Percentiles rank a stretch among this genome's conserved stretches.
phyloP scores from a whole-genome alignment of 352 stramenopile genomes.

The Globisporangium echinulatum region DNA sequence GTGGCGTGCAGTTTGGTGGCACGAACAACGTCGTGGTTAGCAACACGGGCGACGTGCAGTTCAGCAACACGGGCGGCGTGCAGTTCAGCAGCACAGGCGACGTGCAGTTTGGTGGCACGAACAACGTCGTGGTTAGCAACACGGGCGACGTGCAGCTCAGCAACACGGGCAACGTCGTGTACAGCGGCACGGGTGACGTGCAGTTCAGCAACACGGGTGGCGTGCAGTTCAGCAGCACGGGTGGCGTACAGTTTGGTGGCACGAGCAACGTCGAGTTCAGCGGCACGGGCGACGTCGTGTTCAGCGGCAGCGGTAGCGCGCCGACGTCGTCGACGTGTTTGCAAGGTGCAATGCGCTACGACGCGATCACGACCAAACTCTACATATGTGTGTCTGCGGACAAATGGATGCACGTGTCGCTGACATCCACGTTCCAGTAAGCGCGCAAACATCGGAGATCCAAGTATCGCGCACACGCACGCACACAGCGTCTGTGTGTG shows the following conservation, averaged over 20 bases:
- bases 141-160: slow-evolving; percentile 2
- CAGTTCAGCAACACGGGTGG: background rate
- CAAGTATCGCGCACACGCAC: no score
- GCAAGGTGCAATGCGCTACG: slow-evolving; percentile 26
- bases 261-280: slow-evolving; percentile 11
- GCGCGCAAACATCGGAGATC: background rate
- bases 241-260: background rate
- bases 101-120: no score
- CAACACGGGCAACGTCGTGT: slow-evolving; percentile 22
- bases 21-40: slow-evolving; percentile 20
- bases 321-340: slow-evolving; percentile 17
- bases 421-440: background rate
- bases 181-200: background rate
- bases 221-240: slow-evolving; percentile 13
- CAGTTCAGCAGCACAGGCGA: slow-evolving; percentile 14
- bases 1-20: no score
- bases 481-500: no score
- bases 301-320: slow-evolving; percentile 6
- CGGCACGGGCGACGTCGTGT: background rate
- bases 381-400: slow-evolving; percentile 26
- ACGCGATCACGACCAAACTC: slow-evolving; percentile 12
- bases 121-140: slow-evolving; percentile 11
- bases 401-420: slow-evolving; percentile 11
- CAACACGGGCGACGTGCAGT: background rate
- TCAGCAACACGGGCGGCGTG: background rate